Evolutionary conservation across 1,139 yeast species (phyloP), one percentile per base, ranked within the genome.

Genomic region (Yarrowia galli): DNA sequence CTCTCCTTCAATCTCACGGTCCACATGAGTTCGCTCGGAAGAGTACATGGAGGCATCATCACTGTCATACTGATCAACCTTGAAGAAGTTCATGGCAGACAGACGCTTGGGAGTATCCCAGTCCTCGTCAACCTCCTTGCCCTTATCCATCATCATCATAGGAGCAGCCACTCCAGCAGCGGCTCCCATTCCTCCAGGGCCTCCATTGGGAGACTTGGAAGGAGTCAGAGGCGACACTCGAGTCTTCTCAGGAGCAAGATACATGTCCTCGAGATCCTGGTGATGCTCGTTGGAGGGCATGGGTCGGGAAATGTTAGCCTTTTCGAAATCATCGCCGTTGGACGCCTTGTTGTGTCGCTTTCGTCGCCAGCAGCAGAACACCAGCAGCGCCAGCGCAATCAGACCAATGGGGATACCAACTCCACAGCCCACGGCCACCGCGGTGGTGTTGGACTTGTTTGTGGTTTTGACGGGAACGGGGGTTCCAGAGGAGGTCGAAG

Each of bases 351-450:
- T 73, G 70, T 51, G 78, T 76, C 45, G 75, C 73, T 74, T 83
- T 69, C 83, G 83, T 71, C 83, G 78, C 76, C 91, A 85, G 74
- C 91, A 86, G 76, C 87, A 84, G 74, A 86, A 79, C 40, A 89
- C 73, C 13, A 92, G 67, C 0, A 89, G 68, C 0, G 82, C 80
- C 1, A 83, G 80, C 0, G 85, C 75, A 1, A 85, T 73, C 0
- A 85, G 80, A 28, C 82, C 82, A 0, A 85, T 77, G 0, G 97
- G 97, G 66, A 93, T 83, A 7, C 89, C 91, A n/a, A 90, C 95
- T 67, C 97, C 98, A 70, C 93, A 84, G 0, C 92, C 96, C 74
- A 93, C 89, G 0, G 97, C 97, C 25, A 91, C 80, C 7, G 84
- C 83, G 71, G 83, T 83, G 66, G 78, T 80, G 60, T 72, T 60